Evolutionary conservation across 371 early-diverging fungal species (phyloP).

Genomic region (Mortierella sp.): DNA sequence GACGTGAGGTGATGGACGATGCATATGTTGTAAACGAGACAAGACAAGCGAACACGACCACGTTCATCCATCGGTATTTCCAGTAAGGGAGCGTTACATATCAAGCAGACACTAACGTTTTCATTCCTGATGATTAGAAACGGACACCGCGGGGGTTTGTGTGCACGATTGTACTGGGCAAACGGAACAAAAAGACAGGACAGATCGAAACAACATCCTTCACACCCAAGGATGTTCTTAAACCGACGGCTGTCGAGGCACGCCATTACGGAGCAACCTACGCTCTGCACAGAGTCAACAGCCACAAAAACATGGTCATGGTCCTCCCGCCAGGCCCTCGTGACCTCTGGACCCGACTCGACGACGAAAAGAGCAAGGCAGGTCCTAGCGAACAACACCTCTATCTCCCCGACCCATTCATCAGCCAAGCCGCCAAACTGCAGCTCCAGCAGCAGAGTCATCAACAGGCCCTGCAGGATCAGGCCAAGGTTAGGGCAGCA

Average conservation of each 20-base stretch:
- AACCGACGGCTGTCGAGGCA: constrained; percentile 77
- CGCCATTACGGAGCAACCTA: constrained; percentile 87
- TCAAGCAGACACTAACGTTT: too few relatives aligned
- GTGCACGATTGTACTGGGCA: constrained; percentile 72
- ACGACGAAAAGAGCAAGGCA: constrained; percentile 62
- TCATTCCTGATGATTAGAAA: constrained; percentile 21
- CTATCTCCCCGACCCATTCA: constrained; percentile 87
- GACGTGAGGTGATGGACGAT: too few relatives aligned
- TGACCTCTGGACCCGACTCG: constrained; percentile 80
- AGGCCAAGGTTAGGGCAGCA: constrained; percentile 36
- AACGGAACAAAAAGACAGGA: constrained; percentile 80
- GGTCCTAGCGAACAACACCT: constrained; percentile 63
- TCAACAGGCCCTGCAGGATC: constrained; percentile 58
- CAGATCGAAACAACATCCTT: constrained; percentile 70
- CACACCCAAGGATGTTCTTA: constrained; percentile 60
- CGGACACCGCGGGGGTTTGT: constrained; percentile 64
- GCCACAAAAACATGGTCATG: constrained; percentile 78
- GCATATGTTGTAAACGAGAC: too few relatives aligned
- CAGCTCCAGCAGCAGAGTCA: constrained; percentile 49
- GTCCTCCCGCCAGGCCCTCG: constrained; percentile 84
- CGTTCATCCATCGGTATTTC: too few relatives aligned
- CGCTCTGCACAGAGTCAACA: constrained; percentile 84
- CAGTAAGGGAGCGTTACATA: too few relatives aligned
- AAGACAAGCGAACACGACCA: too few relatives aligned
- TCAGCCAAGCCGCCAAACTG: constrained; percentile 57